These are phyloP conservation scores for Coelastrella sp. DNA, from an alignment of 139 green algal genomes.

Conservation along the genomic window DNA sequence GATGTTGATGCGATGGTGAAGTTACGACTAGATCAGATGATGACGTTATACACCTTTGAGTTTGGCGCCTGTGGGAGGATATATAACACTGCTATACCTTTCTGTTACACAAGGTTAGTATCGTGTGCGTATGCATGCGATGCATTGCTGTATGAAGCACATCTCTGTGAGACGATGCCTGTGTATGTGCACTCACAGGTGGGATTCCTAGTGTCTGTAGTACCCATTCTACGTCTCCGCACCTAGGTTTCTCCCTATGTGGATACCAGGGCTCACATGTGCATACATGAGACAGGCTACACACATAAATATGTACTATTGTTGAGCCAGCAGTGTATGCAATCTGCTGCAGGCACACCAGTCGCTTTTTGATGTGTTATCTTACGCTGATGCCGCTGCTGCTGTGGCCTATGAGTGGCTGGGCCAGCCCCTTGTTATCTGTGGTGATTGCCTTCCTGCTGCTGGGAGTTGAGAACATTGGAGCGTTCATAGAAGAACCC, in stretches of 20 bases:
- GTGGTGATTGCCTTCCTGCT: constrained; percentile 63
- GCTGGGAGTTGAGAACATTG: constrained; percentile 64
- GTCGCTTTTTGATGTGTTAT: constrained; percentile 60
- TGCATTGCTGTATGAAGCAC: too few relatives aligned
- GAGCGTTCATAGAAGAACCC: constrained; percentile 64
- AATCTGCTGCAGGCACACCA: constrained; percentile 58
- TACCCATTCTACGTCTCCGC: too few relatives aligned
- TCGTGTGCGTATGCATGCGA: background rate
- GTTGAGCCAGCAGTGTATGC: too few relatives aligned
- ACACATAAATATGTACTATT: too few relatives aligned
- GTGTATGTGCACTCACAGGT: too few relatives aligned
- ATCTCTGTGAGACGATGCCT: too few relatives aligned
- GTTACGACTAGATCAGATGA: background rate
- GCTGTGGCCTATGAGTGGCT: constrained; percentile 46
- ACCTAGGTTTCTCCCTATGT: too few relatives aligned
- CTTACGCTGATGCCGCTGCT: constrained; percentile 38
- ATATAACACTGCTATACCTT: constrained; percentile 38
- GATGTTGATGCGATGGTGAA: constrained; percentile 22
- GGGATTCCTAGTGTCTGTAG: too few relatives aligned
- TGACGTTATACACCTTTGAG: constrained; percentile 34
- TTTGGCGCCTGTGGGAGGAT: constrained; percentile 37
- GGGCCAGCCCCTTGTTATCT: constrained; percentile 54
- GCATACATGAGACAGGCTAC: background rate
- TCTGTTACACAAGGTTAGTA: constrained; percentile 26
- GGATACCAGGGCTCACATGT: too few relatives aligned